Evolutionary conservation across 2,329 filamentous ascomycete genomes (phyloP), one percentile per base, ranked within the genome.

Genomic region (Pyrenophora teres): DNA sequence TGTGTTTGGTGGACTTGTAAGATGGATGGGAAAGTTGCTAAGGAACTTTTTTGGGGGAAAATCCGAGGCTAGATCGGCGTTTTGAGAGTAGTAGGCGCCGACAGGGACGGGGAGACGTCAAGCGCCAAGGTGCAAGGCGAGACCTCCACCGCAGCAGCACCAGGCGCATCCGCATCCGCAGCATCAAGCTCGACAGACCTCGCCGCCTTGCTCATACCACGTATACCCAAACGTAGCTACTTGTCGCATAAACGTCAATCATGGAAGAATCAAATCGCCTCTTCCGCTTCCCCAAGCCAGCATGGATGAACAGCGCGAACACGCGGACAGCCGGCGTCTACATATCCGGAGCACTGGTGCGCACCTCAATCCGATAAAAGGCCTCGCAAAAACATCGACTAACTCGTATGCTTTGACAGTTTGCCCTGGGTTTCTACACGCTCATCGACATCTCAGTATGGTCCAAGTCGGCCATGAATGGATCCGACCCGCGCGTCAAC

Each of bases 401-500:
- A 3, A 46, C 40, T 55, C 46, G 60, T 31, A 46, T 47, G 53
- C 45, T 9, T 12, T 3, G 27, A 18, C 55, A 88, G 86, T 89
- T 89, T 75, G 83, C 85, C 30, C 78, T 88, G 46, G 85, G 85
- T 10, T 85, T 88, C 76, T 89, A 87, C 80, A 82, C 85, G 72
- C 81, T 88, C 60, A 80, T 89, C 73, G 86, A 89, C 63, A 83
- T 84, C 54, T 81, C 85, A 15, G 78, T 83, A 51, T 87, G 80
- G 75, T 87, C 84, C 44, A 83, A 83, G 63, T 86, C 84, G 52
- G 65, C 77, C 47, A 79, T 78, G 65, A 88, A 88, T 71, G 83
- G 81, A 56, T 83, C 83, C 43, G 72, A 79, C 52, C 70, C 70
- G 12, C 30, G 64, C 46, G 80, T 86, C 16, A 84, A 88, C 73